Evolutionary conservation across 306 rosid genomes (phyloP).

Genomic region (Cicer arietinum): DNA sequence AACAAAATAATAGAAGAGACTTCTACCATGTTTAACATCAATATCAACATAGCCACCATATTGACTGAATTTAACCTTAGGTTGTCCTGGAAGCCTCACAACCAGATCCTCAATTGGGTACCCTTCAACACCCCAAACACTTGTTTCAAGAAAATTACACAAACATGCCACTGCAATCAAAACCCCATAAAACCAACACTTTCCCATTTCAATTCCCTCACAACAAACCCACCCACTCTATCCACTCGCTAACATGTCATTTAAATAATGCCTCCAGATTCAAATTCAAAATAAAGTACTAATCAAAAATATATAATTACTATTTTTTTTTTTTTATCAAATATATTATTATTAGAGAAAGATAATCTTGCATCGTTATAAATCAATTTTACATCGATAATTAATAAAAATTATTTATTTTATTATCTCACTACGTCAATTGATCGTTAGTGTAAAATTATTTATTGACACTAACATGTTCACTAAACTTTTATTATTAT

Average conservation of each 20-base stretch:
- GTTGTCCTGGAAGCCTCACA: conserved; percentile 78
- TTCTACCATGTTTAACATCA: conserved; percentile 70
- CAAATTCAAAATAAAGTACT: not conserved
- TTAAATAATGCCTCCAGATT: not conserved
- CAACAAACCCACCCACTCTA: conserved; percentile 13
- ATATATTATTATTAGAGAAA: too few species aligned
- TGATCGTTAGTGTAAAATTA: too few species aligned
- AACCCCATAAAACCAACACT: conserved; percentile 49
- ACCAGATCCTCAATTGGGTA: conserved; percentile 83
- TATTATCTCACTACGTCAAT: too few species aligned
- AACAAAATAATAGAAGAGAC: conserved; percentile 84
- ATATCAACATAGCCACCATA: conserved; percentile 87
- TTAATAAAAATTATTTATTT: too few species aligned
- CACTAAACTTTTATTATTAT: too few species aligned
- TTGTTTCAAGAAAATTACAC: conserved; percentile 10
- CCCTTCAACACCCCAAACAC: conserved; percentile 46
- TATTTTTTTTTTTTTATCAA: too few species aligned
- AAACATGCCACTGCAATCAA: conserved; percentile 30
- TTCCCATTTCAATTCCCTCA: conserved; percentile 50
- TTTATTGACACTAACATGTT: too few species aligned
- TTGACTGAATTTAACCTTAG: conserved; percentile 69
- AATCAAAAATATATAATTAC: not conserved
- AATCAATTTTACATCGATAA: too few species aligned
- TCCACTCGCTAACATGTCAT: conserved; percentile 5
- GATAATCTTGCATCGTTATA: too few species aligned